Evolutionary conservation across 2,329 filamentous ascomycete genomes (phyloP).

Genomic region (Leptodontidium sp.): DNA sequence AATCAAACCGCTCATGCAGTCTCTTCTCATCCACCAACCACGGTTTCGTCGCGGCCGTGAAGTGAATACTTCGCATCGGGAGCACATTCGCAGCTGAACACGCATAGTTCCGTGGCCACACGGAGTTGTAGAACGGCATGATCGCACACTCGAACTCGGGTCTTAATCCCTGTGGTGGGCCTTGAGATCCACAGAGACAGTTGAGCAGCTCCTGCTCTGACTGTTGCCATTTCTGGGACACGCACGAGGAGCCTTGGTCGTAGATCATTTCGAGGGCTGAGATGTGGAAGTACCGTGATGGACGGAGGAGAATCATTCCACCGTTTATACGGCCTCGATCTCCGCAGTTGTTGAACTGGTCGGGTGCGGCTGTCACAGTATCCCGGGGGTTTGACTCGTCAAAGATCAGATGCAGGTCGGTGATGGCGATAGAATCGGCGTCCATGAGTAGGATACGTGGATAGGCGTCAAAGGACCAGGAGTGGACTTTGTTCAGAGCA

Average conservation of each 20-base stretch:
- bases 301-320: conserved; percentile 24
- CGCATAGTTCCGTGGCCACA: conserved; percentile 25
- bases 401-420: conserved; percentile 24
- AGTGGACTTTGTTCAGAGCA: conserved; percentile 27
- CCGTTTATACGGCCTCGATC: conserved; percentile 25
- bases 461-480: conserved; percentile 28
- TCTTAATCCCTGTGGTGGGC: background rate
- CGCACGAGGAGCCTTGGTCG: conserved; percentile 22
- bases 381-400: conserved; percentile 5
- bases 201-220: conserved; percentile 28
- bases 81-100: conserved; percentile 24
- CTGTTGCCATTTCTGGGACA: conserved; percentile 20
- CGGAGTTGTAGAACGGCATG: conserved; percentile 25
- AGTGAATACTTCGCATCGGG: conserved; percentile 27
- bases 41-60: conserved; percentile 27
- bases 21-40: conserved; percentile 22
- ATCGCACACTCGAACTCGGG: conserved; percentile 24
- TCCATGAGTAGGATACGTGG: conserved; percentile 27
- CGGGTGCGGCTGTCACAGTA: conserved; percentile 17
- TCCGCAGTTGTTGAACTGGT: conserved; percentile 24
- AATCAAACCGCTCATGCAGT: conserved; percentile 21
- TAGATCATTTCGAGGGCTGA: conserved; percentile 25
- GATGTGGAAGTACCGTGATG: conserved; percentile 26
- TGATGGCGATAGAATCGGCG: conserved; percentile 27
- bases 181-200: conserved; percentile 22